Base-by-base conservation (phyloP, 306 rosid species). In the Lathyrus sativus region DNA sequence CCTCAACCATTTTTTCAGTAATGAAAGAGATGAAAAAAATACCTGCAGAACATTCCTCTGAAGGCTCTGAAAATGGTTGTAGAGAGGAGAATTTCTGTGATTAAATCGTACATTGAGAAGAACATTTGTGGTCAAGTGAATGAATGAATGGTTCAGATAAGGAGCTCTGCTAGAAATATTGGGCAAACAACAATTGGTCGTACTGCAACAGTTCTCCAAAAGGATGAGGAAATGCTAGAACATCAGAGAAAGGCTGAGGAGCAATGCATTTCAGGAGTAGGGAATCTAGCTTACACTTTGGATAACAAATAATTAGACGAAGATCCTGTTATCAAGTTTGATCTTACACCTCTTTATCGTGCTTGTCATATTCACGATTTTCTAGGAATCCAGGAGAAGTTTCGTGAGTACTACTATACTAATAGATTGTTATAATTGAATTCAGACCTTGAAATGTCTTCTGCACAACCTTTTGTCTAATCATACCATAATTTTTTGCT, bases 361-460 rank as follows among this genome's bases (percentile, higher is more conserved):
- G 96, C 99, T 46, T 81, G 78, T 72, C 87, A 90, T 78, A 88
- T 93, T 71, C 96, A 93, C 71, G 77, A 81, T 50, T 81, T 84
- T 69, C 84, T 93, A 14, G 99, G 99, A 38, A 77, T 86, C 59
- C 82, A 54, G 62, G 91, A 85, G 66, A 85, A 85, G 84, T 88
- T 93, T 74, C 88, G 87, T 53, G 89, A 90, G 42, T 93, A 90
- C 76, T 93, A 93, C 84, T 93, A 85, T 31, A 79, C 80, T 65
- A 93, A 93, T 75, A 88, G 99, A 45, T 68, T 93, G 84, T 78
- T 90, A 76, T 97, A 93, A 80, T 83, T 93, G 74, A 93, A 84
- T 75, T 88, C 96, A 2, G 99, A 93, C 79, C 75, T 93, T 58
- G 95, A 93, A 76, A 56, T 82, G 66, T 80, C 99, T 61, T 84